Percentiles rank a stretch among this genome's conserved stretches.
Evolutionary conservation across 441 rosid species (phyloP).

Genomic region (Euphorbia schlechtendalii): DNA sequence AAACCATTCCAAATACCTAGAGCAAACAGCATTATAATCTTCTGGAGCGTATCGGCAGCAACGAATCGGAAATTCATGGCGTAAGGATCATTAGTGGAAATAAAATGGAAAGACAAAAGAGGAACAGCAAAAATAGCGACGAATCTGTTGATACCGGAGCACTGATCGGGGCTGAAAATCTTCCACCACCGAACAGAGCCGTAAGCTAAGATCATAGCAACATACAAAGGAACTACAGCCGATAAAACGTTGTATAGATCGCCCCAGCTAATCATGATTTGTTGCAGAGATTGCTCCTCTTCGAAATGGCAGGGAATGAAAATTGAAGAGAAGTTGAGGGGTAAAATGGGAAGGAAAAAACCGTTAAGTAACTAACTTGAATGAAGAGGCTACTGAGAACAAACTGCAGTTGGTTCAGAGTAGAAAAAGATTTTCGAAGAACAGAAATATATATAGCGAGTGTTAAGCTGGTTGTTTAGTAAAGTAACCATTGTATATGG

Average conservation of each 20-base stretch:
- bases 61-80: conserved; percentile 60
- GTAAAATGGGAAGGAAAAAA: conserved; percentile 30
- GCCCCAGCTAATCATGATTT: conserved; percentile 39
- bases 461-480: conserved; percentile 7
- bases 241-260: conserved; percentile 66
- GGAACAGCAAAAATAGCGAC: conserved; percentile 78
- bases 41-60: conserved; percentile 67
- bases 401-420: background rate
- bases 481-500: conserved; percentile 19
- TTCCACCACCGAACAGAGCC: conserved; percentile 85
- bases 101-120: conserved; percentile 61
- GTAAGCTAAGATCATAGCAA: conserved; percentile 69
- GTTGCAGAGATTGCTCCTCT: background rate
- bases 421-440: background rate
- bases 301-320: conserved; percentile 9
- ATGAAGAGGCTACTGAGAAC: conserved; percentile 13
- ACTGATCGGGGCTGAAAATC: conserved; percentile 69
- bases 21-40: conserved; percentile 41
- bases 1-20: conserved; percentile 43
- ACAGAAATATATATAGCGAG: background rate
- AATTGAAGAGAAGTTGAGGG: conserved; percentile 6
- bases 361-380: conserved; percentile 40
- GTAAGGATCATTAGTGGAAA: conserved; percentile 52
- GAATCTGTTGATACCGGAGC: conserved; percentile 77
- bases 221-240: conserved; percentile 71